Base-by-base conservation (phyloP, 306 rosid species). In the Prunus padus region DNA sequence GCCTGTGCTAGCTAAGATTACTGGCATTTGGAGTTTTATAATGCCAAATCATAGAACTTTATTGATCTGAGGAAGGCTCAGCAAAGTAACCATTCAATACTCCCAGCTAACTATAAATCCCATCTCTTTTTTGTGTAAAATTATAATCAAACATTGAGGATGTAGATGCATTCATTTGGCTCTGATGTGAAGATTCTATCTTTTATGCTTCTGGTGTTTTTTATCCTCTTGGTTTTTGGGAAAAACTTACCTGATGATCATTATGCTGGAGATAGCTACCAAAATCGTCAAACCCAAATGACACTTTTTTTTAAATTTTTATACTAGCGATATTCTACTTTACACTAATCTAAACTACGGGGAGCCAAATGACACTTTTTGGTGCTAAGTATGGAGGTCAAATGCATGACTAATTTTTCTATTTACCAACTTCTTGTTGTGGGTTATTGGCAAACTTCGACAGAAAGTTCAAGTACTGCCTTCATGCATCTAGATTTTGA, bases 1-100 rank as follows among this genome's bases (percentile, higher is more conserved):
- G 83, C 75, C 44, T 67, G 49, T 78, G 45, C 68, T 40, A 65
- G 77, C 57, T 72, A 55, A 54, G 60, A 65, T 54, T 28, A 54
- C 18, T 30, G 40, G 56, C 56, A 71, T 28, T 71, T n/a, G 16
- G 18, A 57, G 63, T 63, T 80, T 44, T 37, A 9, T 62, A 63
- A 44, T 63, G 15, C 40, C 2, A n/a, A 31, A 16, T 44, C 31
- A 52, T 50, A 18, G 56, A 68, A 64, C 61, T 80, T 74, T 62
- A 71, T 25, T 69, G 65, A 18, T 9, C 26, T 66, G 68, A 70
- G 30, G 67, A 61, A 71, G 23, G 37, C 19, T n/a, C 20, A 16
- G 56, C 15, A 46, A 46, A 51, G 56, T 51, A 15, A 14, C 4
- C 20, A 51, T 51, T 51, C 57, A 51, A 4, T 51, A 13, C 52